Evolutionary conservation across 306 rosid species (phyloP), one percentile per base, ranked within the genome.

Genomic region (Dalbergia cultrata): DNA sequence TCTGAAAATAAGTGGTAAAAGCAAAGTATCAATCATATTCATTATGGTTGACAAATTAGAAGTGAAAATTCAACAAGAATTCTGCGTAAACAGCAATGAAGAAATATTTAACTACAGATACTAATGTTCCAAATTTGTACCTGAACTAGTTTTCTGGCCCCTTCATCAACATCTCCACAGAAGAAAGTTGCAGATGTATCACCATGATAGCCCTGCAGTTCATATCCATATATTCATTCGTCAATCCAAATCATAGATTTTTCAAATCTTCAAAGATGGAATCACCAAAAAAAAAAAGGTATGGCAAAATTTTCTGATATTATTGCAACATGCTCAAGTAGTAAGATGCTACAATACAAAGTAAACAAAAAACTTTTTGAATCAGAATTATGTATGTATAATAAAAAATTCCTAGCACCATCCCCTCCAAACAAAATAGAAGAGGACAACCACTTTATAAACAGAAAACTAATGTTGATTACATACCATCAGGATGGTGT

Each of bases 101-200:
- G 19, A 53, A 22, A 41, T n/a, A 2, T 19, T 26, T 50, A 68
- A 54, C 31, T 22, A 62, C 75, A 26, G 10, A 21, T 33, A 64
- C 34, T 77, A 44, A 80, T 37, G 65, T 74, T 59, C 59, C 12
- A 79, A 37, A 76, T 47, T 56, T 67, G 71, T 76, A 95, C 99
- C 98, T 84, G 93, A 39, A 93, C 96, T 53, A 95, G 88, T 59
- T 89, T 89, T 87, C 77, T 90, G 49, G 88, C 90, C 74, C 73
- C 86, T 58, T 91, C 96, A 80, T 75, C 92, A 76, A 89, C 98
- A 76, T 93, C 86, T 73, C 99, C 98, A 60, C 98, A 93, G 83
- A 93, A 89, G 89, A 88, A 95, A 76, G 98, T 93, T 72, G 89
- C 86, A 33, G 97, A 91, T 44, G 98, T 93, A 77, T 95, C 98